Evolutionary conservation across 352 stramenopile species (phyloP), one percentile per base, ranked within the genome.

Genomic region (Peronospora destructor): DNA sequence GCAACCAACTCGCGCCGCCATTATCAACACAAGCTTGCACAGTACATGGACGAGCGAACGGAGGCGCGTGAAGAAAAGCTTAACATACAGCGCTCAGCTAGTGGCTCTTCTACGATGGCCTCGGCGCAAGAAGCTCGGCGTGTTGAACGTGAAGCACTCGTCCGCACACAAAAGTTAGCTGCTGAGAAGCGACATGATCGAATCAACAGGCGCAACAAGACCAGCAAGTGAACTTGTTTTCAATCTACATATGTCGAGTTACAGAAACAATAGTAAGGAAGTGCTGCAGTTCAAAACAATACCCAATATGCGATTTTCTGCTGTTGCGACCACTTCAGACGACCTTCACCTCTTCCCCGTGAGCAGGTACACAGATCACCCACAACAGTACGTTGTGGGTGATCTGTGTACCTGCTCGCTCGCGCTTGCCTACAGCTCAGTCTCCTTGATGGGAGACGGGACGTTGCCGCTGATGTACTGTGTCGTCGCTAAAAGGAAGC

Each of bases 141-240:
- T 14, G 61, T 75, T 11, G 80, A 90, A 43, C 64, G 68, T 14
- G 83, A 91, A n/a, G 80, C 79, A 1, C 53, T 84, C 33, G 62
- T 51, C 6, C 77, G 83, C 14, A 77, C 73, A 4, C 57, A 80
- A 34, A 84, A 83, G 44, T 62, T 93, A 8, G 68, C 74, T 37
- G 62, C 76, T 2, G 83, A 90, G 56, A 88, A 84, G 56, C 71
- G 83, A 38, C 80, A 93, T 54, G 83, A 91, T 49, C 66, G 72
- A 30, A 86, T 91, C 50, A 91, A 90, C 47, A 52, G 63, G 10
- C 68, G 80, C 19, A 84, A 56, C 41, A 92, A 89, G 54, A 53
- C 71, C 9, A 58, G 59, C 6, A 65, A 60, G 36, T 79, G 60
- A 32, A 36, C 35, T 12, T 10, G 13, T 1, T 38, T n/a, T 1